These are phyloP conservation scores for Buddleja alternifolia DNA, from an alignment of 257 asterid species.

Conservation along the genomic window DNA sequence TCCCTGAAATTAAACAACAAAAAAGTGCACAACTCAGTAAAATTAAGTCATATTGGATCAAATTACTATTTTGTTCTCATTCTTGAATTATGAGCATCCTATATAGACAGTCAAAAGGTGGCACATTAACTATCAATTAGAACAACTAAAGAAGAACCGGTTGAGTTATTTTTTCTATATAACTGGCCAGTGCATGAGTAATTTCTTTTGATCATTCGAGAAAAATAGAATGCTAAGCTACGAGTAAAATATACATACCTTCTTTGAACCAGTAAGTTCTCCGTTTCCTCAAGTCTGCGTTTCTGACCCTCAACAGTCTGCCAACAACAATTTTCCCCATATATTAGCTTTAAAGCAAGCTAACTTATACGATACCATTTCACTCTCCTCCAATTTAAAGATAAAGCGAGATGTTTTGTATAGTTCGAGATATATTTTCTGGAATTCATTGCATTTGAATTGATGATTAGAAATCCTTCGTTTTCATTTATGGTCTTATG, in stretches of 20 bases:
- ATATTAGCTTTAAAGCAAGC: slow-evolving; percentile 8
- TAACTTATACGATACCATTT: slow-evolving; percentile 3
- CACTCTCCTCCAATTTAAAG: neutral
- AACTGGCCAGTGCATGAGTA: neutral
- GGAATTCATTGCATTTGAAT: slow-evolving; percentile 14
- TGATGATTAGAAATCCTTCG: neutral
- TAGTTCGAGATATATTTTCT: neutral
- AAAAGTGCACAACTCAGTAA: slow-evolving; percentile 14
- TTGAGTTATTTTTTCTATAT: neutral
- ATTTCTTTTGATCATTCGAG: neutral
- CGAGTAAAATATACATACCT: slow-evolving; percentile 45
- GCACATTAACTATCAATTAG: neutral
- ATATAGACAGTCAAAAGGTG: neutral
- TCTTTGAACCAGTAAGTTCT: slow-evolving; percentile 57
- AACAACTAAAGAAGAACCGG: neutral
- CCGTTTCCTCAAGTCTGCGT: slow-evolving; percentile 61
- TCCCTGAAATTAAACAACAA: slow-evolving; percentile 57
- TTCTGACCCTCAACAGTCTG: slow-evolving; percentile 93
- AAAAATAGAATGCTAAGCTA: neutral
- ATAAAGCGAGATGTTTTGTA: neutral
- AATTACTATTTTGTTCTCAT: neutral
- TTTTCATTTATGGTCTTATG: neutral
- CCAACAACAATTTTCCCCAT: slow-evolving; percentile 22
- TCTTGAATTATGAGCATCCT: neutral
- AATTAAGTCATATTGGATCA: neutral